Evolutionary conservation across 805 yeast genomes (phyloP), one percentile per base, ranked within the genome.

Genomic region (Candida oleophila): DNA sequence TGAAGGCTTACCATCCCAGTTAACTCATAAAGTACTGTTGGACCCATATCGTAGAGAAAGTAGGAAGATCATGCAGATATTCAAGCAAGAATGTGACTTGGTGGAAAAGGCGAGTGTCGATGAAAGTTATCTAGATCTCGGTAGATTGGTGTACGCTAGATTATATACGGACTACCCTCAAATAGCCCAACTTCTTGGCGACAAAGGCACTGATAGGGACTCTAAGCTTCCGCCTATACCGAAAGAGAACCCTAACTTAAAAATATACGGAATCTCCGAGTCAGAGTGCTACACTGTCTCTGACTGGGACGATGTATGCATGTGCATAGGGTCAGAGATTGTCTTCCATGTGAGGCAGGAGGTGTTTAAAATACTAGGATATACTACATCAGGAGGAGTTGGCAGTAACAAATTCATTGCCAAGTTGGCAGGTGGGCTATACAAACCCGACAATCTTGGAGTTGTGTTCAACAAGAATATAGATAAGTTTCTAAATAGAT

Each of bases 51-150:
- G 99, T 49, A 67, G 96, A 49, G 96, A 89, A 58, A 84, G 94
- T 49, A 71, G 96, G 15, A 87, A 86, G 63, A 83, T 94, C 49
- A 73, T 89, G 59, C 71, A 79, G 32, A 68, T 92, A 0, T 76
- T 94, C 55, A 77, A 77, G 46, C 61, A 68, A 5, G 71, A 75
- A 49, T 87, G 92, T 59, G 85, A 81, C 47, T 55, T 76, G 14
- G 89, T 89, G 0, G 96, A 94, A 62, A 91, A 91, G 66, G 98
- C 97, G 0, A 89, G 97, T 66, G 94, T 91, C 16, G 99, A 94
- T 66, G 99, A 94, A 66, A 83, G 90, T 42, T 94, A 86, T 60
- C 53, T 94, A 54, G 97, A 94, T 65, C 63, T 94, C 36, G 96
- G 97, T 0, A 69, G 86, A 34, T 54, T 79, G 20, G 79, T 89